Evolutionary conservation across 495 filamentous ascomycete species (phyloP).

Genomic region (Amniculicola lignicola): DNA sequence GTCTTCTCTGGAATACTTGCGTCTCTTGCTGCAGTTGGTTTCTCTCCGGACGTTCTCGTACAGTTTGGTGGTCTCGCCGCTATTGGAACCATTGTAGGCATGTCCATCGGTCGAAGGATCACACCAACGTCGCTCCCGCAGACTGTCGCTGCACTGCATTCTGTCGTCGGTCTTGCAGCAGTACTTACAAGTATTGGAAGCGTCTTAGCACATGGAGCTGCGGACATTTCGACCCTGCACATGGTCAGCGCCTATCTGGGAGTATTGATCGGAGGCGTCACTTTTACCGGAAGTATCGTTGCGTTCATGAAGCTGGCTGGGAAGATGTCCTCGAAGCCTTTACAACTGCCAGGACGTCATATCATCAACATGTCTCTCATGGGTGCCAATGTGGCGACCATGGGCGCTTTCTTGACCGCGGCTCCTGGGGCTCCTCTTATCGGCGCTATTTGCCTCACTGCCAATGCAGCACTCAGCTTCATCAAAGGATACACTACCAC

Average conservation of each 20-base stretch:
- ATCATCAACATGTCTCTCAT: slow-evolving; percentile 67
- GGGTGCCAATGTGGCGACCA: slow-evolving; percentile 68
- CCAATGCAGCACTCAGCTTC: slow-evolving; percentile 72
- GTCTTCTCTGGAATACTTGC: slow-evolving; percentile 74
- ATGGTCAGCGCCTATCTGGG: slow-evolving; percentile 76
- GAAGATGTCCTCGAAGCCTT: slow-evolving; percentile 69
- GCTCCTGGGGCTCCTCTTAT: slow-evolving; percentile 70
- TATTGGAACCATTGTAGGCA: slow-evolving; percentile 53
- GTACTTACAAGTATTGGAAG: slow-evolving; percentile 80
- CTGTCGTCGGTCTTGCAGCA: slow-evolving; percentile 76
- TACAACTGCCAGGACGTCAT: slow-evolving; percentile 66
- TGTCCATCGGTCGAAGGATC: slow-evolving; percentile 72
- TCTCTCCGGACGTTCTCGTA: slow-evolving; percentile 64
- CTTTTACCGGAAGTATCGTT: slow-evolving; percentile 79
- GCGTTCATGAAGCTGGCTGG: slow-evolving; percentile 77
- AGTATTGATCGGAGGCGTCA: slow-evolving; percentile 74
- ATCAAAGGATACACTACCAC: slow-evolving; percentile 79
- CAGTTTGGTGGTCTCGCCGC: slow-evolving; percentile 72
- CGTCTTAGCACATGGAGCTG: slow-evolving; percentile 64
- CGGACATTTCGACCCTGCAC: slow-evolving; percentile 67
- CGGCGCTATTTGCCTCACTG: slow-evolving; percentile 67
- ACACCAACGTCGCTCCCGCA: slow-evolving; percentile 78
- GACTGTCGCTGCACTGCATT: slow-evolving; percentile 76
- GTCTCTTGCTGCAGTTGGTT: slow-evolving; percentile 73
- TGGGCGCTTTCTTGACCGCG: slow-evolving; percentile 74